These are phyloP conservation scores for Botryotinia calthae DNA, from an alignment of 2,329 filamentous ascomycete genomes.

Conservation along the genomic window DNA sequence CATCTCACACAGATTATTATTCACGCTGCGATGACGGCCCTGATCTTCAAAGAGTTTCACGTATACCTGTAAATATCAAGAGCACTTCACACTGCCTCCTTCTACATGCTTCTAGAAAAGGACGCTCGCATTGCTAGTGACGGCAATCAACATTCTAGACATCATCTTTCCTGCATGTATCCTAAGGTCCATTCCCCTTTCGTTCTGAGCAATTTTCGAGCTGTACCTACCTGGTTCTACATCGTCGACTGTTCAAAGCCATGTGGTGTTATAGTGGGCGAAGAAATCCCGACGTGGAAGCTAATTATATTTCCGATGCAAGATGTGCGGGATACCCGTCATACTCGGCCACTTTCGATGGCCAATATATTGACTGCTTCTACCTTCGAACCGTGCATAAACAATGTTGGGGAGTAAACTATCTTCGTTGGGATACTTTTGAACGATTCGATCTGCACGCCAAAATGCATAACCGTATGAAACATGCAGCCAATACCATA, in stretches of 20 bases:
- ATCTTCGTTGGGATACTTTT: not conserved
- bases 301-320: not conserved
- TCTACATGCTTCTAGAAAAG: not conserved
- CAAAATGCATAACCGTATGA: not conserved
- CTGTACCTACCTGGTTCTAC: not conserved
- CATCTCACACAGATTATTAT: not conserved
- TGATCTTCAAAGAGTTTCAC: not conserved
- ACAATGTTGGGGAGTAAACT: not conserved
- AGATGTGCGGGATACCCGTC: not conserved
- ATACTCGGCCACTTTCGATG: not conserved
- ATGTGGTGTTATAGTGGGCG: not conserved
- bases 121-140: not conserved
- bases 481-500: not conserved
- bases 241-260: not conserved
- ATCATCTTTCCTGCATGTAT: conserved; percentile 2
- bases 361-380: not conserved
- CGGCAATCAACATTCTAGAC: not conserved
- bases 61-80: not conserved
- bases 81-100: not conserved
- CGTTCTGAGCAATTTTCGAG: not conserved
- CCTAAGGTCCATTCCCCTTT: not conserved
- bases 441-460: not conserved
- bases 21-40: not conserved
- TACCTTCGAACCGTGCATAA: not conserved
- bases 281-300: not conserved